Percentiles rank a stretch among this genome's conserved stretches.
phyloP scores from a whole-genome alignment of 2,329 filamentous ascomycete genomes.

The Colletotrichum orchidophilum region DNA sequence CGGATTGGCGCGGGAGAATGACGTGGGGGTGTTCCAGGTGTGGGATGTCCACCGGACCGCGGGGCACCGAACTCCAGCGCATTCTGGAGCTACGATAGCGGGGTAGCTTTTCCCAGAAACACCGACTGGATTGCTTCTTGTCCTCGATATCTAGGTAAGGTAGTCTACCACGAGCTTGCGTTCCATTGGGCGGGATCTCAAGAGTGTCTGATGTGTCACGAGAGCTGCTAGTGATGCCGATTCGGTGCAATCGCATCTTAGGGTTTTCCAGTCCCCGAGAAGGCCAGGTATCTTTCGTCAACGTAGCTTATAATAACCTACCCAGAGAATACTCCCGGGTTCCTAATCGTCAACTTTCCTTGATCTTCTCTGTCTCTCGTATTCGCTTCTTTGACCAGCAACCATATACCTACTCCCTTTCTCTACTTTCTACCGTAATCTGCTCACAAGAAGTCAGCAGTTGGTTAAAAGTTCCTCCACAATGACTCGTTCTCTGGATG shows the following conservation, averaged over 20 bases:
- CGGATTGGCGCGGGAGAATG: constrained; percentile 32
- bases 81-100: constrained; percentile 16
- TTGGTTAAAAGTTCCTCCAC: neutral
- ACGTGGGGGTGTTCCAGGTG: constrained; percentile 17
- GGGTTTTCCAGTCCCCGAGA: neutral
- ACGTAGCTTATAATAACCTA: constrained; percentile 9
- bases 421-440: neutral
- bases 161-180: constrained; percentile 18
- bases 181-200: constrained; percentile 22
- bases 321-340: neutral
- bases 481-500: constrained; percentile 65
- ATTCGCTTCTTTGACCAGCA: neutral
- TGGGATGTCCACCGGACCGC: constrained; percentile 10
- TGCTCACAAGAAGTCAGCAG: neutral
- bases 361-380: neutral
- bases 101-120: constrained; percentile 21
- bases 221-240: constrained; percentile 14
- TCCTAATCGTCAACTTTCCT: neutral
- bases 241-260: neutral
- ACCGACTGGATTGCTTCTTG: neutral
- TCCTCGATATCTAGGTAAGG: neutral
- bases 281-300: neutral
- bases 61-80: constrained; percentile 23
- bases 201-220: constrained; percentile 16
- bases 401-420: neutral